Evolutionary conservation across 192 early-diverging fungal genomes (phyloP).

Genomic region (Backusella mclennaniae): DNA sequence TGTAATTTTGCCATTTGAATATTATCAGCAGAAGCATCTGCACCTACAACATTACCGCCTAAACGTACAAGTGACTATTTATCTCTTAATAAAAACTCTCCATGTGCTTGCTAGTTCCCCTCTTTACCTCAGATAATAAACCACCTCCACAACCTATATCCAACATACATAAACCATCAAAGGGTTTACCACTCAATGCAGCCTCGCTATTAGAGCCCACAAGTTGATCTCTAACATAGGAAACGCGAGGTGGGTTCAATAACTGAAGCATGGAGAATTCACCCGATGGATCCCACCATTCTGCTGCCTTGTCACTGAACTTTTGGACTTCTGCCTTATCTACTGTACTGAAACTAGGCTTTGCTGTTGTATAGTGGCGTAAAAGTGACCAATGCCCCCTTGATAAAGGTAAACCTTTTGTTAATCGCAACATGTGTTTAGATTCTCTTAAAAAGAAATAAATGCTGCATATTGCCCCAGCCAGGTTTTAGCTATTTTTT

Average conservation of each 20-base stretch:
- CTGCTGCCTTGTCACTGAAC: slow-evolving; percentile 64
- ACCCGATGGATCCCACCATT: slow-evolving; percentile 93
- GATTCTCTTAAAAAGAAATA: not conserved
- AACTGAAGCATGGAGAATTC: slow-evolving; percentile 81
- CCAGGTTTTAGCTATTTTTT: not conserved
- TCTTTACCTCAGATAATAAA: slow-evolving; percentile 73
- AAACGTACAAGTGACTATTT: slow-evolving; percentile 74
- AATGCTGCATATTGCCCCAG: not conserved
- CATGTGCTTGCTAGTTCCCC: not conserved
- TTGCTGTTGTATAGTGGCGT: slow-evolving; percentile 11
- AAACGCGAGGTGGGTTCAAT: slow-evolving; percentile 70
- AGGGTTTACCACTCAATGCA: slow-evolving; percentile 28
- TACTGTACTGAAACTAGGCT: slow-evolving; percentile 44
- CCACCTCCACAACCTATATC: slow-evolving; percentile 98
- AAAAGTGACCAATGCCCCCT: not conserved
- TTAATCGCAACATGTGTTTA: not conserved
- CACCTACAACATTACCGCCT: slow-evolving; percentile 69
- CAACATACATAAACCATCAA: slow-evolving; percentile 61
- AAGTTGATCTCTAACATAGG: slow-evolving; percentile 67
- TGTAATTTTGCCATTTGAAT: slow-evolving; percentile 78
- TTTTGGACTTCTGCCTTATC: slow-evolving; percentile 72
- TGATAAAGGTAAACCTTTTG: not conserved
- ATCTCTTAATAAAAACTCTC: not conserved
- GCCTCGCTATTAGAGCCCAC: not conserved
- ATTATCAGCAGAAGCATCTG: slow-evolving; percentile 87